Evolutionary conservation across 495 filamentous ascomycete genomes (phyloP), one percentile per base, ranked within the genome.

Genomic region (Podospora pseudopauciseta): DNA sequence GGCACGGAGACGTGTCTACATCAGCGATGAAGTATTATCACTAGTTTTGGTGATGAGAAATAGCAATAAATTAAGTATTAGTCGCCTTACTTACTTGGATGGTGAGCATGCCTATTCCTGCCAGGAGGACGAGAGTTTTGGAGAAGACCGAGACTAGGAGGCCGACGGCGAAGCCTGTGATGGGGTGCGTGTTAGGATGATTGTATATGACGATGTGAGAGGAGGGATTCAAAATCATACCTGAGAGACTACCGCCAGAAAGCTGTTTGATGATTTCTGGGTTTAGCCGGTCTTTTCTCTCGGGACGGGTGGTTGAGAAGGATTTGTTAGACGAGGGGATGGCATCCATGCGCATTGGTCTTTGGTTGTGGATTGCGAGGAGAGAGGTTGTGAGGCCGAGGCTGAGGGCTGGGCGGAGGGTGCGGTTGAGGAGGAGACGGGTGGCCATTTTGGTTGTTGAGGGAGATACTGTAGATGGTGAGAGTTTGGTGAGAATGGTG

Each of bases 91-190:
- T 63, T 78, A 93, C 91, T 84, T 94, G 90, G 66, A 91, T 76
- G 23, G 87, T 75, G 27, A 94, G 85, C 67, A 94, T 83, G 5
- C 87, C 80, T 65, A 95, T 78, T 0, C 92, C 91, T 13, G 93
- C 74, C 39, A 96, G 73, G 44, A 94, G 75, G 7, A 91, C 90
- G 71, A 96, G 75, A 4, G 87, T 88, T 73, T 85, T 86, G 58
- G 90, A 93, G 77, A 96, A 94, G 55, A 90, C 84, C 71, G 86
- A 84, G 65, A 96, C 83, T 5, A 90, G 82, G 20, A 94, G 74
- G 3, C 92, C 92, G 0, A 84, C 85, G 53, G 90, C 74, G 63
- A 96, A 81, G 4, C 92, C 88, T 89, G 55, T 5, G 23, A 23
- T 54, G 54, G 30, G 67, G 34, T 63, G 9, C 27, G 27, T 0